Evolutionary conservation across 192 early-diverging fungal species (phyloP), one percentile per base, ranked within the genome.

Genomic region (Rhizophagus prolifer): DNA sequence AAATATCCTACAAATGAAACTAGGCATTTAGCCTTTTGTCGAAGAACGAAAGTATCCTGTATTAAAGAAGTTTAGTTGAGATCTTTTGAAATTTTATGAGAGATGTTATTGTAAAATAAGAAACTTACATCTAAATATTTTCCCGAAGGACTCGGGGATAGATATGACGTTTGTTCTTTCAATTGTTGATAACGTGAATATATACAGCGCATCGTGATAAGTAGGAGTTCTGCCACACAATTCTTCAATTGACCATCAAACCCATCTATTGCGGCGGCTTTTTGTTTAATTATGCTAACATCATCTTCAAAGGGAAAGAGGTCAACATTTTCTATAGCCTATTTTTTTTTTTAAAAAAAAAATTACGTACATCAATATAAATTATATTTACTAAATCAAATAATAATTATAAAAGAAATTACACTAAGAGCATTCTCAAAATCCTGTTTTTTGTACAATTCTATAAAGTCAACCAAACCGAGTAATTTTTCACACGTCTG

Each of bases 211-310:
- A 94, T 95, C 4, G 92, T 86, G 50, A 86, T 85, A 30, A 95
- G 78, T 23, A 98, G 77, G 9, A 96, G 81, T 12, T 92, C 87
- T 10, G 95, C 91, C 76, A 96, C 85, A 81, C 91, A 92, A 28
- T 88, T 87, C 12, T 89, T 85, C 25, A 98, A 87, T 9, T 81
- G 76, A 58, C 93, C 92, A 67, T 93, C 90, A 69, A 94, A 79
- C 2, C 25, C 75, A 36, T 83, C 79, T 61, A 95, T 92, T n/a
- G 88, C 85, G 30, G 92, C 89, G 0, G 90, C 91, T 30, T 89
- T 83, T 79, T 88, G 87, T 44, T 86, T 80, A 23, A 94, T 88
- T 19, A 76, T 70, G 0, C 80, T 70, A 72, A 90, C 85, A 75
- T 94, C 91, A 14, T 75, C 80, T 10, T 82, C 82, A 26, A 88